Evolutionary conservation across 2,329 filamentous ascomycete species (phyloP), one percentile per base, ranked within the genome.

Genomic region (Penicillium decumbens): DNA sequence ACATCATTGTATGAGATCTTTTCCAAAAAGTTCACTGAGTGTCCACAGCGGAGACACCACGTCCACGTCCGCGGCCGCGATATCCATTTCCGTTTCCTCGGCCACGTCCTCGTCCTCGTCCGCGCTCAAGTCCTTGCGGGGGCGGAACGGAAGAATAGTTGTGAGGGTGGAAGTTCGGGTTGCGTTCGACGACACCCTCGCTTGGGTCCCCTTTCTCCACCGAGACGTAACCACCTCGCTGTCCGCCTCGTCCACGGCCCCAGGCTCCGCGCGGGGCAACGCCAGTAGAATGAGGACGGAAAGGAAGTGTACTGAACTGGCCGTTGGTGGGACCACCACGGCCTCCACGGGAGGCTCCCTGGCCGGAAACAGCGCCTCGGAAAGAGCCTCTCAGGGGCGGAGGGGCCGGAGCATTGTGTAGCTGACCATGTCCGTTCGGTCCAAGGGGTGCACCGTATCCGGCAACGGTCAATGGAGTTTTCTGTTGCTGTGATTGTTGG

Each of bases 361-460:
- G 62, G 10, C 80, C 79, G 30, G 72, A 63, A 15, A 82, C 72
- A 37, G 80, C 82, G 49, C 80, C 79, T 37, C 79, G 74, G 70
- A 78, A 85, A 15, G 79, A 80, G 15, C 80, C 79, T 48, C 72
- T 72, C 27, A 85, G 70, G n/a, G 81, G 77, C 13, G 77, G 72
- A 48, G 83, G 83, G n/a, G 75, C 63, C 7, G 67, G 58, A 20
- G 81, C 82, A 43, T 80, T 75, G 52, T 74, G 74, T 53, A 83
- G 70, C 67, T 92, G 87, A 30, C 74, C 77, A 50, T 78, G 75
- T 27, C 82, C 80, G 51, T 80, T 79, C 12, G 80, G 76, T 28
- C 77, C 78, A 29, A 77, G 71, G 15, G 75, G 80, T 60, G 75
- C 77, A 20, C 82, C 83, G 70, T 79, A 83, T 12, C 75, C 76